A percentile compares a stretch with the other conserved stretches of the same genome.
These are phyloP conservation scores for Malassezia arunalokei DNA, from an alignment of 1,284 basidiomycete species.

Conservation along the genomic window DNA sequence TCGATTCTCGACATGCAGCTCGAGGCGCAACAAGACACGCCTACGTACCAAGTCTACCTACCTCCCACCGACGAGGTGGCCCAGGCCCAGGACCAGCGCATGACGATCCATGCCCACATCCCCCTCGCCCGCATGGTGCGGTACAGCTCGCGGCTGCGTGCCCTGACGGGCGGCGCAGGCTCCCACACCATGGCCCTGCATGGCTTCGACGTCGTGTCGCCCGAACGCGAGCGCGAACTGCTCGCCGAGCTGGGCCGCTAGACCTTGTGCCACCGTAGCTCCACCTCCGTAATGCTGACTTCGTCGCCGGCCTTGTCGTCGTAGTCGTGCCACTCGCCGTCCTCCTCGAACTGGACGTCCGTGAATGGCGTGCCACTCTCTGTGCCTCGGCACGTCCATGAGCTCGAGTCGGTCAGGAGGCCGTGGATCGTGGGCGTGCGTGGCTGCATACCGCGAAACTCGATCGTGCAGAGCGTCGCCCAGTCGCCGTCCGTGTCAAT, in stretches of 20 bases:
- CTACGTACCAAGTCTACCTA: constrained; percentile 54
- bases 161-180: constrained; percentile 69
- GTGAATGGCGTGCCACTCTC: constrained; percentile 29
- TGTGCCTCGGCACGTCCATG: constrained; percentile 29
- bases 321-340: constrained; percentile 45
- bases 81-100: constrained; percentile 47
- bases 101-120: constrained; percentile 50
- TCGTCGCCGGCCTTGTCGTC: constrained; percentile 40
- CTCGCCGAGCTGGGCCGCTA: constrained; percentile 29
- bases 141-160: constrained; percentile 64
- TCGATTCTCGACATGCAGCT: constrained; percentile 24
- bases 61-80: constrained; percentile 51
- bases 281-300: constrained; percentile 36
- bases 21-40: constrained; percentile 57
- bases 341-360: constrained; percentile 34
- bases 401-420: constrained; percentile 18
- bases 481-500: constrained; percentile 20
- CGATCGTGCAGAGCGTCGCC: constrained; percentile 35
- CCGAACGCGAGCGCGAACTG: constrained; percentile 27
- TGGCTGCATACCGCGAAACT: constrained; percentile 38
- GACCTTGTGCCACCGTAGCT: constrained; percentile 18
- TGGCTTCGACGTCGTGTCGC: constrained; percentile 55
- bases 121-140: constrained; percentile 68
- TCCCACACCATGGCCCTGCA: constrained; percentile 64
- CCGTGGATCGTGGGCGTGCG: constrained; percentile 8